Conservation (phyloP, 2,329 filamentous ascomycete genomes). For the Nothomitra cinnamomea region DNA sequence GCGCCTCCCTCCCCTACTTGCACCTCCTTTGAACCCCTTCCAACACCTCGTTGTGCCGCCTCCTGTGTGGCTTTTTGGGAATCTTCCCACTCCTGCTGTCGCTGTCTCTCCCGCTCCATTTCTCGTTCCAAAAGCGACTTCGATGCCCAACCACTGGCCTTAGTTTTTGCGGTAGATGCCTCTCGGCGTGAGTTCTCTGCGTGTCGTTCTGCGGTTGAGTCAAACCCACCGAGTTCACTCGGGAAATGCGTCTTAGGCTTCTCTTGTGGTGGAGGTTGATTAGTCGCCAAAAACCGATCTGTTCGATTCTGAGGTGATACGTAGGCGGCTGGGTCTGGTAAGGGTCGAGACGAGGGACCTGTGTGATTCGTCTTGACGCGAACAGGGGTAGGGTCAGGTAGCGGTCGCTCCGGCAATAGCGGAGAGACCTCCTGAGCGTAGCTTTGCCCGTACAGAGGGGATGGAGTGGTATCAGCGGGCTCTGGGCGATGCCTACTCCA, state of each 20-base stretch:
- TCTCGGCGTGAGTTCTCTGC: slow-evolving; percentile 42
- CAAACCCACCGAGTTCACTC: slow-evolving; percentile 38
- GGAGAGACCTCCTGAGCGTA: not conserved
- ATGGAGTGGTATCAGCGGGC: slow-evolving; percentile 10
- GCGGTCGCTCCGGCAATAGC: not conserved
- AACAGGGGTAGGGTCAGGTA: not conserved
- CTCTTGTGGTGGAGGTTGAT: slow-evolving; percentile 30
- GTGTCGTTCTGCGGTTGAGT: slow-evolving; percentile 42
- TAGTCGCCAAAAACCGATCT: slow-evolving; percentile 38
- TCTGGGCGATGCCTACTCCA: slow-evolving; percentile 31
- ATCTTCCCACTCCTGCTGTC: slow-evolving; percentile 67
- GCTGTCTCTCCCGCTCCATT: slow-evolving; percentile 63
- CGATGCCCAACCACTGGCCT: slow-evolving; percentile 44
- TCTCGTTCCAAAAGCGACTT: slow-evolving; percentile 62
- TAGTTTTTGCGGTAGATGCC: slow-evolving; percentile 41
- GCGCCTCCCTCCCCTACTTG: slow-evolving; percentile 48
- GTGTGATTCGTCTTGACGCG: slow-evolving; percentile 1
- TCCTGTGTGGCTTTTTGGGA: slow-evolving; percentile 47
- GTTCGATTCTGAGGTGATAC: slow-evolving; percentile 26
- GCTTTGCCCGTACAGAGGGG: slow-evolving; percentile 6
- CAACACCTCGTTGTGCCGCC: slow-evolving; percentile 25
- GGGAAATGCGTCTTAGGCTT: slow-evolving; percentile 24
- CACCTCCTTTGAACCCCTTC: slow-evolving; percentile 36
- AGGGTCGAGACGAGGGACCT: slow-evolving; percentile 28
- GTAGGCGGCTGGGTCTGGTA: slow-evolving; percentile 30